Percentiles rank a stretch among this genome's conserved stretches.
Evolutionary conservation across 2,329 filamentous ascomycete species (phyloP).

Genomic region (Aspergillus tanneri): DNA sequence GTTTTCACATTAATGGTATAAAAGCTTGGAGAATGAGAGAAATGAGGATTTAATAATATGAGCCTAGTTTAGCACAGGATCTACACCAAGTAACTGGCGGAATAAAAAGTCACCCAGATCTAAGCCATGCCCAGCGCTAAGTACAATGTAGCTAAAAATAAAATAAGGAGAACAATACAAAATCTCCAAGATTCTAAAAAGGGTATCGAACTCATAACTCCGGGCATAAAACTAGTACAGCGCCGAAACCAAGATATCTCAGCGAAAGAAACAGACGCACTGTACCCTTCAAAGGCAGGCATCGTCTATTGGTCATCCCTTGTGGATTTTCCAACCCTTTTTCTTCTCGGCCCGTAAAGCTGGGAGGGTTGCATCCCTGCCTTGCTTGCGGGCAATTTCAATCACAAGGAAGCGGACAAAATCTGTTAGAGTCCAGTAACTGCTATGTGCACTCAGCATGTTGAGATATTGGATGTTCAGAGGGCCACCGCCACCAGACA

Average conservation of each 20-base stretch:
- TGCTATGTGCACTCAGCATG: conserved; percentile 93
- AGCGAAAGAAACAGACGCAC: too few species aligned
- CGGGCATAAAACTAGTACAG: too few species aligned
- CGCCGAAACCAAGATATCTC: too few species aligned
- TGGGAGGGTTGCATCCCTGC: conserved; percentile 58
- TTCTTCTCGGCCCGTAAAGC: conserved; percentile 56
- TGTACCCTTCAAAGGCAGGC: neutral
- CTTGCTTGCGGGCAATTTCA: conserved; percentile 75
- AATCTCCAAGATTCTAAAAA: too few species aligned
- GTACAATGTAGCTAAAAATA: too few species aligned
- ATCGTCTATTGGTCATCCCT: conserved; percentile 17
- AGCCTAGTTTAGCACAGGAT: too few species aligned
- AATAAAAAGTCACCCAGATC: too few species aligned
- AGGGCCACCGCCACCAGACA: conserved; percentile 79
- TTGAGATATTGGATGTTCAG: conserved; percentile 95
- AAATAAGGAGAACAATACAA: too few species aligned
- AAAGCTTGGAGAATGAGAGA: too few species aligned
- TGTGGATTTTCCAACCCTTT: conserved; percentile 50
- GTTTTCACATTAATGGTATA: neutral
- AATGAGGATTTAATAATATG: neutral
- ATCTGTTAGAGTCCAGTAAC: conserved; percentile 85
- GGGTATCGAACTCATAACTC: too few species aligned
- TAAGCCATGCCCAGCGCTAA: too few species aligned
- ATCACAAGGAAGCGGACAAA: conserved; percentile 88
- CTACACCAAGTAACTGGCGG: too few species aligned